Percentiles rank a stretch among this genome's conserved stretches.
phyloP scores from a whole-genome alignment of 202 grass and related monocot species.

The Carex sylvatica region DNA sequence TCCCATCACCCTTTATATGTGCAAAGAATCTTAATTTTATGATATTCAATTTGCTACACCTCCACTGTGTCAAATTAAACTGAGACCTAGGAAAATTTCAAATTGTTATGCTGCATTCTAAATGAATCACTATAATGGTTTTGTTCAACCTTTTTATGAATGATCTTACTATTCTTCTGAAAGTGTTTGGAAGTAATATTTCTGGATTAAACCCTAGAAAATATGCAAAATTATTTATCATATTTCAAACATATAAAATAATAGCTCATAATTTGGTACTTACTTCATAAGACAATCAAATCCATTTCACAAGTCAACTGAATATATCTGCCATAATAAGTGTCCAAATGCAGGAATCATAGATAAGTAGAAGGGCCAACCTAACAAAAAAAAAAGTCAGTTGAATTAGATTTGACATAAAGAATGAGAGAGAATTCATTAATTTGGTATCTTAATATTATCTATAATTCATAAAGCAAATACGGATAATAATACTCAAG shows the following conservation, averaged over 20 bases:
- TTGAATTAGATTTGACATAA: background rate
- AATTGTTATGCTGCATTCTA: background rate
- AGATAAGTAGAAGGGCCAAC: constrained; percentile 41
- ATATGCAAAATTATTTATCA: too few species aligned
- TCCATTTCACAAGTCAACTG: constrained; percentile 35
- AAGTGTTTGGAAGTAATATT: background rate
- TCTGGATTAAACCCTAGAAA: too few species aligned
- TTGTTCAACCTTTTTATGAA: background rate
- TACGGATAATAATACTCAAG: background rate
- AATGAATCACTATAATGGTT: background rate
- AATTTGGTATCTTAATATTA: background rate
- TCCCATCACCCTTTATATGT: too few species aligned
- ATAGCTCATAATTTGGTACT: background rate
- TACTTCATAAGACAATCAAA: constrained; percentile 41
- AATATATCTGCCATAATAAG: constrained; percentile 43
- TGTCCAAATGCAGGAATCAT: constrained; percentile 35
- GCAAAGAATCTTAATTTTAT: too few species aligned
- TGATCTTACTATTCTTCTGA: background rate
- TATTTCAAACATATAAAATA: too few species aligned
- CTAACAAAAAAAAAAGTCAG: constrained; percentile 22
- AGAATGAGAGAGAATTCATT: background rate
- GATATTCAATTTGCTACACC: too few species aligned
- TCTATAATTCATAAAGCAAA: background rate
- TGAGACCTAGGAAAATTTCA: background rate
- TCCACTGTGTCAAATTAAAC: background rate